A percentile compares a stretch with the other conserved stretches of the same genome.
Evolutionary conservation across 176 grass and related monocot species (phyloP).

Genomic region (Tillandsia leiboldiana): DNA sequence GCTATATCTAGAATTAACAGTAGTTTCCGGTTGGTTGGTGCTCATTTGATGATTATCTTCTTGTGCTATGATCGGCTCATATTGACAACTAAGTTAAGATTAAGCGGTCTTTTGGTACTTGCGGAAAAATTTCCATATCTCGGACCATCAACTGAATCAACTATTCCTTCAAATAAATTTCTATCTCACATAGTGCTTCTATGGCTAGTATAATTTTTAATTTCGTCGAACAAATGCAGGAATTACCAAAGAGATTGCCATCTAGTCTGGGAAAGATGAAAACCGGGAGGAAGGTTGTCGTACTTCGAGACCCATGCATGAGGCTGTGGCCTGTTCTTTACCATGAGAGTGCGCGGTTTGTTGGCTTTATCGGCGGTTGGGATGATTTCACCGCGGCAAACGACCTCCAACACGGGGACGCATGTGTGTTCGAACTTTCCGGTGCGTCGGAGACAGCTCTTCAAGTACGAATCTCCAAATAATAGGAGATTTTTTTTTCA

Average conservation of each 20-base stretch:
- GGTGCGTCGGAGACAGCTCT: slow-evolving; percentile 19
- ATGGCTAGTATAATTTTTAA: neutral
- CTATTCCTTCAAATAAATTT: too few species aligned
- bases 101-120: too few species aligned
- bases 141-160: too few species aligned
- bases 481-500: neutral
- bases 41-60: too few species aligned
- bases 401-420: slow-evolving; percentile 22
- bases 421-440: slow-evolving; percentile 37
- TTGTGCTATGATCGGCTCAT: too few species aligned
- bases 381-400: slow-evolving; percentile 38
- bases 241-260: slow-evolving; percentile 41
- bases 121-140: too few species aligned
- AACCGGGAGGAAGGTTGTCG: slow-evolving; percentile 34
- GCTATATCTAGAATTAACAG: neutral
- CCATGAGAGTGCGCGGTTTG: slow-evolving; percentile 38
- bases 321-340: slow-evolving; percentile 46
- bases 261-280: slow-evolving; percentile 28
- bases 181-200: too few species aligned
- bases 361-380: slow-evolving; percentile 41
- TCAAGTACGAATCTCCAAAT: slow-evolving; percentile 13
- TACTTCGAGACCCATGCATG: slow-evolving; percentile 33
- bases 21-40: too few species aligned
- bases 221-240: slow-evolving; percentile 12
- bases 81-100: too few species aligned